These are phyloP conservation scores for Aspergillus ochraceus DNA, from an alignment of 2,329 filamentous ascomycete species.

Conservation along the genomic window DNA sequence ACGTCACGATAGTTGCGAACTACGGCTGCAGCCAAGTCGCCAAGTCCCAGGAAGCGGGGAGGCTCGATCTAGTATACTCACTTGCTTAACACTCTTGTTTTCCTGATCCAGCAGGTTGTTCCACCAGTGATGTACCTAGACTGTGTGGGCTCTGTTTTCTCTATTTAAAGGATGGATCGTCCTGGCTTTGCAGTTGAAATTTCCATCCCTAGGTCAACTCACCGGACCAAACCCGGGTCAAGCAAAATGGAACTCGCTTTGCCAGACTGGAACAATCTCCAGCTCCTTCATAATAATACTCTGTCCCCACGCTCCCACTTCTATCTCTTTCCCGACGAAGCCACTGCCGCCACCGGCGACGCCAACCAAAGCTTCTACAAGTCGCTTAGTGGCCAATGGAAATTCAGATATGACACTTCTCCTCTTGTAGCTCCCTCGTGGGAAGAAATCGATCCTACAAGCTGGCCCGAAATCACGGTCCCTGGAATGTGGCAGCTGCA, in stretches of 20 bases:
- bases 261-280: slow-evolving; percentile 2
- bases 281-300: slow-evolving; percentile 10
- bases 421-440: slow-evolving; percentile 18
- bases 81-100: too few relatives aligned
- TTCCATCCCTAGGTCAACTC: background rate
- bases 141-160: background rate
- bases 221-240: background rate
- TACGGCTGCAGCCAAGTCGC: background rate
- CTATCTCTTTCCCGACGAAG: background rate
- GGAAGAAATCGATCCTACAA: slow-evolving; percentile 8
- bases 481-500: slow-evolving; percentile 71
- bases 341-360: background rate
- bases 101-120: too few relatives aligned
- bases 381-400: slow-evolving; percentile 21
- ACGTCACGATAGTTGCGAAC: background rate
- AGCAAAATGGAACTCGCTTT: background rate
- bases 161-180: background rate
- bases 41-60: background rate
- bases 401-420: slow-evolving; percentile 12
- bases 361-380: slow-evolving; percentile 2
- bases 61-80: too few relatives aligned
- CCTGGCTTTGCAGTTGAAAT: background rate
- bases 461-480: slow-evolving; percentile 50
- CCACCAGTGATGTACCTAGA: too few relatives aligned
- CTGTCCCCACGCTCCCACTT: slow-evolving; percentile 8